These are phyloP conservation scores for Aspergillus ochraceus DNA, from an alignment of 2,329 filamentous ascomycete species.

Conservation along the genomic window DNA sequence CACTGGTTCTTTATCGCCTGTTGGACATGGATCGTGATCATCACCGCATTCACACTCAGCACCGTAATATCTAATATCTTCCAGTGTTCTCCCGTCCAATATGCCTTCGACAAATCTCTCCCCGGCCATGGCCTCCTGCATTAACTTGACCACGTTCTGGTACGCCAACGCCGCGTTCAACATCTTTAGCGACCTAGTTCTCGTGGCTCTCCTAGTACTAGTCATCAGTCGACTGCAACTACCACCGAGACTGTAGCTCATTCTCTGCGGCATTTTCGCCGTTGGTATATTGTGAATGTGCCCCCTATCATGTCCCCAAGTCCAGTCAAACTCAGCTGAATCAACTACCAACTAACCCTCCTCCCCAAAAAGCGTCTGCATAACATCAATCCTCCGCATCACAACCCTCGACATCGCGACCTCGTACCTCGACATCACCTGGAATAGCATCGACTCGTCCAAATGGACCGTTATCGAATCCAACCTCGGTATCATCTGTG, in stretches of 20 bases:
- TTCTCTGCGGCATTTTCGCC: slow-evolving; percentile 39
- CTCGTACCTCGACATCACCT: slow-evolving; percentile 22
- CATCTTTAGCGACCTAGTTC: slow-evolving; percentile 38
- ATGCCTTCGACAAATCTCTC: slow-evolving; percentile 19
- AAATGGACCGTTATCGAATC: slow-evolving; percentile 41
- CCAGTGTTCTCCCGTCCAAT: slow-evolving; percentile 22
- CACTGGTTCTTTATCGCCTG: slow-evolving; percentile 20
- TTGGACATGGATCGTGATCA: slow-evolving; percentile 17
- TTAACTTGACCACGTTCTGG: slow-evolving; percentile 51
- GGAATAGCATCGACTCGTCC: slow-evolving; percentile 31
- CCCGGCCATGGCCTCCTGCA: slow-evolving; percentile 40
- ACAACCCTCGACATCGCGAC: slow-evolving; percentile 19
- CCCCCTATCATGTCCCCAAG: background rate
- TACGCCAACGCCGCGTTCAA: slow-evolving; percentile 48
- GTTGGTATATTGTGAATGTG: slow-evolving; percentile 34
- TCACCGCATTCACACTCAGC: slow-evolving; percentile 21
- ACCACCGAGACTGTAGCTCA: slow-evolving; percentile 48
- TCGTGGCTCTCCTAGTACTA: slow-evolving; percentile 36
- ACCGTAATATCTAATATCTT: slow-evolving; percentile 23
- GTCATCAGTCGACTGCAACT: slow-evolving; percentile 34
- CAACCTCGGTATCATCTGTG: slow-evolving; percentile 39
- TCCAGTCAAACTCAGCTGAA: background rate
- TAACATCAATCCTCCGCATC: slow-evolving; percentile 19
- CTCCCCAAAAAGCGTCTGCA: slow-evolving; percentile 10
- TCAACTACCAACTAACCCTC: background rate